Evolutionary conservation across 2,329 filamentous ascomycete genomes (phyloP).

Genomic region (Phialophora chinensis): DNA sequence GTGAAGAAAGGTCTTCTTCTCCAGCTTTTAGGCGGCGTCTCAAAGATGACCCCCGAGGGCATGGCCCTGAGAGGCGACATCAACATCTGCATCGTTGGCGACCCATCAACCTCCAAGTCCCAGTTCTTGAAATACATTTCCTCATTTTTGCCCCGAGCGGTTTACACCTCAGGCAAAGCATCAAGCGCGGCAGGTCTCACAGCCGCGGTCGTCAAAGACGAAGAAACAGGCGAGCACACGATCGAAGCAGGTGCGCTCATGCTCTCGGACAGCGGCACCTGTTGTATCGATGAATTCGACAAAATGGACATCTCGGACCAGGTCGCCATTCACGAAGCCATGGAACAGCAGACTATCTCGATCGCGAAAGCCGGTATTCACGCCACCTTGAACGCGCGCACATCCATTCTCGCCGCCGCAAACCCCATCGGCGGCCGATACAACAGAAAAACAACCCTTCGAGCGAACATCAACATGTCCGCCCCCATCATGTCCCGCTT

Average conservation of each 20-base stretch:
- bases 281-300: slow-evolving; percentile 98
- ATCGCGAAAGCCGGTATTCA: slow-evolving; percentile 99
- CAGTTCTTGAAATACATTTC: slow-evolving; percentile 94
- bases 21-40: slow-evolving; percentile 94
- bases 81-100: slow-evolving; percentile 97
- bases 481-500: slow-evolving; percentile 99
- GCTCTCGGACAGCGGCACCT: slow-evolving; percentile 95
- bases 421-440: slow-evolving; percentile 97
- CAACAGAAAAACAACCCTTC: slow-evolving; percentile 91
- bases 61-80: slow-evolving; percentile 97
- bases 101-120: slow-evolving; percentile 95
- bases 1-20: slow-evolving; percentile 96
- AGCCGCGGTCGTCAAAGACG: slow-evolving; percentile 94
- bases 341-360: slow-evolving; percentile 99
- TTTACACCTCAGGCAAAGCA: slow-evolving; percentile 97
- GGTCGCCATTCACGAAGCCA: slow-evolving; percentile 98
- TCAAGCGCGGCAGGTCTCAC: slow-evolving; percentile 97
- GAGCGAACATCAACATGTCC: slow-evolving; percentile 97
- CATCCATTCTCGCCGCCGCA: slow-evolving; percentile 91
- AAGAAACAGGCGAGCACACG: slow-evolving; percentile 97
- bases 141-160: slow-evolving; percentile 92
- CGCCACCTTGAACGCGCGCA: slow-evolving; percentile 93
- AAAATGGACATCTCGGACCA: slow-evolving; percentile 99
- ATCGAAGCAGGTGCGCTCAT: slow-evolving; percentile 98
- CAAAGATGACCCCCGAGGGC: slow-evolving; percentile 88